phyloP scores from a whole-genome alignment of 2,329 filamentous ascomycete genomes.

The Nemania abortiva region DNA sequence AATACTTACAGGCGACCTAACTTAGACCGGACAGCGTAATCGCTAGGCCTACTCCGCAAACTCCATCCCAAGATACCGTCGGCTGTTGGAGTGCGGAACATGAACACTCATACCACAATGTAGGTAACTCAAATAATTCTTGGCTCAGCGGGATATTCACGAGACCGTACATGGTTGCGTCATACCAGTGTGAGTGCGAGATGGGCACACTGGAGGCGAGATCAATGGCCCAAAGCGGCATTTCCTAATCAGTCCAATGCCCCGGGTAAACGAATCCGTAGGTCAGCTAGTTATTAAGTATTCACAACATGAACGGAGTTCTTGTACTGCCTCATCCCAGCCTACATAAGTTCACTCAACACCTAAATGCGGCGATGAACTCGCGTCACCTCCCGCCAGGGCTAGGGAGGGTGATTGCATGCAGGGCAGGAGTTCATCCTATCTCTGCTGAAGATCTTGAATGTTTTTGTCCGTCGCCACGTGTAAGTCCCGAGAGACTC shows the following conservation, averaged over 20 bases:
- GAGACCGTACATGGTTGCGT: not conserved
- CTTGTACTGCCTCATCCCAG: not conserved
- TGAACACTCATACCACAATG: constrained; percentile 4
- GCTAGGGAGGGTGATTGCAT: constrained; percentile 5
- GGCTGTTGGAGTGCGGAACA: constrained; percentile 14
- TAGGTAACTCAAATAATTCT: constrained; percentile 33
- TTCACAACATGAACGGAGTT: not conserved
- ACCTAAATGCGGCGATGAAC: not conserved
- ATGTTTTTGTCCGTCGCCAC: constrained; percentile 17
- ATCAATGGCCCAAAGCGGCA: not conserved
- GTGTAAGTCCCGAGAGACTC: constrained; percentile 22
- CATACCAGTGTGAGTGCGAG: not conserved
- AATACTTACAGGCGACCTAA: not conserved
- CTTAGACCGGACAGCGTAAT: not conserved
- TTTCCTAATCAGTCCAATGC: not conserved
- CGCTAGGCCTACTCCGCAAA: constrained; percentile 14
- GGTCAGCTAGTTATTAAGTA: not conserved
- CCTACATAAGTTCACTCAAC: not conserved
- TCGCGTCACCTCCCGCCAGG: not conserved
- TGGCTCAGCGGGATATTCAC: constrained; percentile 7
- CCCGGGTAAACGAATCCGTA: not conserved
- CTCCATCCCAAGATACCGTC: constrained; percentile 16
- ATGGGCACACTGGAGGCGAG: not conserved
- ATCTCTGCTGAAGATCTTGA: constrained; percentile 7
- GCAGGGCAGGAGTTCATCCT: constrained; percentile 15